Percentiles rank a stretch among this genome's conserved stretches.
Evolutionary conservation across 306 rosid species (phyloP).

Genomic region (Prunus salicina): DNA sequence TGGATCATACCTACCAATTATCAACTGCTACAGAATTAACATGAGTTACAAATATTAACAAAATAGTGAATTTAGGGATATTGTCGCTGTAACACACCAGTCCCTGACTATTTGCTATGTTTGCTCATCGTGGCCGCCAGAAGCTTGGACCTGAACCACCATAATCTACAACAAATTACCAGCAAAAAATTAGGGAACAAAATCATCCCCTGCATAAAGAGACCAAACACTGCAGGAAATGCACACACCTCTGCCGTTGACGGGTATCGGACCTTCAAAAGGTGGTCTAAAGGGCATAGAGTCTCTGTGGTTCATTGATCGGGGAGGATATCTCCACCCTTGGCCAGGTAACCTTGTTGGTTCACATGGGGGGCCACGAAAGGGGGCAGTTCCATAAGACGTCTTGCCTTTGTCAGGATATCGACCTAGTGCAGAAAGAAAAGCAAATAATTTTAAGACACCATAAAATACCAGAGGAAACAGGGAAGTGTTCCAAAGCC

Average conservation of each 20-base stretch:
- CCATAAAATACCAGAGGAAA: constrained; percentile 12
- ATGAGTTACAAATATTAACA: background rate
- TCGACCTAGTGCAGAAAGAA: constrained; percentile 41
- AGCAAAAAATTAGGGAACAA: background rate
- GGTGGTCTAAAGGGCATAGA: constrained; percentile 71
- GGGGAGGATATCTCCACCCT: constrained; percentile 81
- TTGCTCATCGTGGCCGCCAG: constrained; percentile 79
- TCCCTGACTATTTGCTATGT: constrained; percentile 22
- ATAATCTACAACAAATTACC: background rate
- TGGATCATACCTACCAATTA: constrained; percentile 41
- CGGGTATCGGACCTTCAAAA: constrained; percentile 73
- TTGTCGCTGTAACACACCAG: constrained; percentile 30
- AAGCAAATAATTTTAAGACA: constrained; percentile 8
- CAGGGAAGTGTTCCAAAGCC: background rate
- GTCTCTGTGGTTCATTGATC: constrained; percentile 59
- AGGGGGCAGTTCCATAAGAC: constrained; percentile 44
- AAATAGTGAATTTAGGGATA: background rate
- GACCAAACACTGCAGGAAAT: background rate
- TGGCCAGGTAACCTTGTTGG: constrained; percentile 60
- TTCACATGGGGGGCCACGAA: constrained; percentile 72
- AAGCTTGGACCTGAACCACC: constrained; percentile 66
- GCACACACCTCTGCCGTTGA: constrained; percentile 59
- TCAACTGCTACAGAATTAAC: constrained; percentile 16
- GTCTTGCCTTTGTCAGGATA: constrained; percentile 54
- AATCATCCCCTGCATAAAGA: background rate